Percentiles rank a stretch among this genome's conserved stretches.
Evolutionary conservation across 2,329 filamentous ascomycete species (phyloP).

Genomic region (Talaromyces sp.): DNA sequence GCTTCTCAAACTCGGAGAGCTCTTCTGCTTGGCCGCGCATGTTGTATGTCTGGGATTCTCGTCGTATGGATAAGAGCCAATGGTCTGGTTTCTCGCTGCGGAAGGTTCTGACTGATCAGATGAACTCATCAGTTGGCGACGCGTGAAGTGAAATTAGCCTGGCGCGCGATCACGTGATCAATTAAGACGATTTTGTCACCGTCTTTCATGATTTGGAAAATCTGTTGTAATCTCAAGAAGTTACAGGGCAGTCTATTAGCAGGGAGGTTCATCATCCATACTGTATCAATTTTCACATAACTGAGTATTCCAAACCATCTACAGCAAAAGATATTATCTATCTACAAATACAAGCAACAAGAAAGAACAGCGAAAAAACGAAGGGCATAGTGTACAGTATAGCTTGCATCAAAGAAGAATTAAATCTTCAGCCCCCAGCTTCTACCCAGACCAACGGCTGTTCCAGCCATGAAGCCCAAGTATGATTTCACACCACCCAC

Average conservation of each 20-base stretch:
- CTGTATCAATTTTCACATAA: not conserved
- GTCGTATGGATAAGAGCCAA: not conserved
- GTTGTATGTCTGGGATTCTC: not conserved
- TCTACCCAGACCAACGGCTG: slow-evolving; percentile 72
- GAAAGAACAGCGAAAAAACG: not conserved
- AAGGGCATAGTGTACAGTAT: not conserved
- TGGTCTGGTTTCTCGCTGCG: not conserved
- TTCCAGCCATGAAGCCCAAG: slow-evolving; percentile 73
- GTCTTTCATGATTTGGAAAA: not conserved
- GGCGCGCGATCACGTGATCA: slow-evolving; percentile 20
- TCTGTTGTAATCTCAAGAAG: not conserved
- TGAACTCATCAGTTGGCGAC: not conserved
- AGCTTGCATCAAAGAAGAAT: slow-evolving; percentile 13
- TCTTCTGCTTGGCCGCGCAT: slow-evolving; percentile 36
- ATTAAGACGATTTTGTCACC: not conserved
- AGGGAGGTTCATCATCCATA: not conserved
- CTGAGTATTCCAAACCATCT: not conserved
- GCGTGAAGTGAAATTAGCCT: slow-evolving; percentile 10
- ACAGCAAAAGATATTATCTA: not conserved
- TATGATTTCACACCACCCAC: slow-evolving; percentile 65
- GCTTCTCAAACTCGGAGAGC: slow-evolving; percentile 80
- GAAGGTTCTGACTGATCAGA: not conserved
- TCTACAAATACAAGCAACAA: not conserved
- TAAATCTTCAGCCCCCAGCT: slow-evolving; percentile 82
- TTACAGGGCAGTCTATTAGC: not conserved